These are phyloP conservation scores for Thraustochytrium sp. DNA, from an alignment of 352 stramenopile genomes.

Conservation along the genomic window DNA sequence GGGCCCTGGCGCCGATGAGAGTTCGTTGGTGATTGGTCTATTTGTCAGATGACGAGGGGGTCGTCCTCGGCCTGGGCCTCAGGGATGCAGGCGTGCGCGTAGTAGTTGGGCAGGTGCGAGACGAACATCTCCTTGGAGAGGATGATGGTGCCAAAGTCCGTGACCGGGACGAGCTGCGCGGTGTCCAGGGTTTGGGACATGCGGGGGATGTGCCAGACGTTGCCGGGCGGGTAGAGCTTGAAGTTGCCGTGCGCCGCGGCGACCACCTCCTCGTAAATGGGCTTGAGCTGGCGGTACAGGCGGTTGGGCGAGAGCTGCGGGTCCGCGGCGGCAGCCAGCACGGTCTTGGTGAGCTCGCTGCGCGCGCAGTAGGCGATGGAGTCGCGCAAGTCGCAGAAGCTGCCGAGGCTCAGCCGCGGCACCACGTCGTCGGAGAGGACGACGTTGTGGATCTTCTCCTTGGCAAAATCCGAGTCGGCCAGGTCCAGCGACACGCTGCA, in stretches of 20 bases:
- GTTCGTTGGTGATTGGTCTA: too few relatives aligned
- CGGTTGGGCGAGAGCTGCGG: neutral
- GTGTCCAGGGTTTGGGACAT: neutral
- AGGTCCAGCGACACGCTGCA: neutral
- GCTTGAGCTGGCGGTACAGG: neutral
- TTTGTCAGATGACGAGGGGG: too few relatives aligned
- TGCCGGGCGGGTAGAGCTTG: constrained; percentile 26
- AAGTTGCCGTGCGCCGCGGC: neutral
- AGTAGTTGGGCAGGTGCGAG: neutral
- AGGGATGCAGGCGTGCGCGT: neutral
- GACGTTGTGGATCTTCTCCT: neutral
- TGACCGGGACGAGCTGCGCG: neutral
- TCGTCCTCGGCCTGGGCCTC: neutral
- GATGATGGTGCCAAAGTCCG: constrained; percentile 25
- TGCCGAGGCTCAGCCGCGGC: constrained; percentile 9
- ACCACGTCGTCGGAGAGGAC: constrained; percentile 22
- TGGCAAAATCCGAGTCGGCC: neutral
- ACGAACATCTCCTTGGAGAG: constrained; percentile 3
- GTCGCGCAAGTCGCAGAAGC: neutral
- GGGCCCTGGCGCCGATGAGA: too few relatives aligned
- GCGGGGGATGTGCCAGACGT: constrained; percentile 6
- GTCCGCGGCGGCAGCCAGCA: neutral
- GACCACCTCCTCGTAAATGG: neutral
- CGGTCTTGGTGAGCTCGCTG: neutral
- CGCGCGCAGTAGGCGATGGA: constrained; percentile 4